phyloP scores from a whole-genome alignment of 2,329 filamentous ascomycete species.

The Triangularia setosa region DNA sequence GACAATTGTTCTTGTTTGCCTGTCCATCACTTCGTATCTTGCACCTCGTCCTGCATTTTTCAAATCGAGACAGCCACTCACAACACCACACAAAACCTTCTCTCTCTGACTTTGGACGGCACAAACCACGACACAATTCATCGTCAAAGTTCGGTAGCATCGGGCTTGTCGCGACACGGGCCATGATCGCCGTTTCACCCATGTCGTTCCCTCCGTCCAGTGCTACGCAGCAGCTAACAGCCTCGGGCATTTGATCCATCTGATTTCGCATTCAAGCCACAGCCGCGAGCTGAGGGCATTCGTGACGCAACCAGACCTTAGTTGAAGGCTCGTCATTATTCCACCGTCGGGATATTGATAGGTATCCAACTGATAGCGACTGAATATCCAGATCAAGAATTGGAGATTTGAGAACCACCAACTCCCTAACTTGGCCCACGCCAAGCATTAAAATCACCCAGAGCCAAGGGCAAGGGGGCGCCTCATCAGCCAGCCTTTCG shows the following conservation, averaged over 20 bases:
- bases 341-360: neutral
- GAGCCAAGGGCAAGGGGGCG: neutral
- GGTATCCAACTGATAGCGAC: neutral
- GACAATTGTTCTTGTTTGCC: neutral
- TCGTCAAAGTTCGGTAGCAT: neutral
- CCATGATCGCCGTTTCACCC: conserved; percentile 3
- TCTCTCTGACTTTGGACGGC: neutral
- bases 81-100: neutral
- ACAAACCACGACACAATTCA: neutral
- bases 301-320: neutral
- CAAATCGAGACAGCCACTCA: neutral
- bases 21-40: neutral
- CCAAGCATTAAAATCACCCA: conserved; percentile 5
- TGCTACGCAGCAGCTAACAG: neutral
- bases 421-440: neutral
- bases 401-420: conserved; percentile 1
- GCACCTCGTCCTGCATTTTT: neutral
- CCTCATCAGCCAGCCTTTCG: conserved; percentile 4
- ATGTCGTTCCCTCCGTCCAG: neutral
- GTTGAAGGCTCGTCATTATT: neutral
- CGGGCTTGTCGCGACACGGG: neutral
- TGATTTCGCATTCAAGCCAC: neutral
- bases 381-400: neutral
- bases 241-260: neutral
- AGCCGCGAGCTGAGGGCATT: neutral